Percentiles rank a stretch among this genome's conserved stretches.
These are phyloP conservation scores for Gnomoniopsis smithogilvyi DNA, from an alignment of 2,329 filamentous ascomycete genomes.

Conservation along the genomic window DNA sequence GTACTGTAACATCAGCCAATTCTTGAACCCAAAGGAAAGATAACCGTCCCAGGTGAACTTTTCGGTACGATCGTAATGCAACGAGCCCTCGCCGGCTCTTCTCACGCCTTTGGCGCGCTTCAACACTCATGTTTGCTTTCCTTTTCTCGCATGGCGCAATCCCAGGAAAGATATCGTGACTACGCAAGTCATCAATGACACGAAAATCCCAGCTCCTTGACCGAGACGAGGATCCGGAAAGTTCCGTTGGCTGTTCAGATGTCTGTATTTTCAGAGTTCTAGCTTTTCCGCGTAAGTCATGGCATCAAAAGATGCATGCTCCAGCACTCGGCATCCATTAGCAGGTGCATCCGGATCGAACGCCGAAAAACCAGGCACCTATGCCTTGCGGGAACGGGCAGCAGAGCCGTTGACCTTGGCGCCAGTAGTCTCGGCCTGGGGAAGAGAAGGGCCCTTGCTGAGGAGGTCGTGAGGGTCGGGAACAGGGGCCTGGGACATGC, in stretches of 20 bases:
- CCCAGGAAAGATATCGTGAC: not conserved
- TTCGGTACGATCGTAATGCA: slow-evolving; percentile 7
- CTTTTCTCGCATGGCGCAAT: not conserved
- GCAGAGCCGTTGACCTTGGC: slow-evolving; percentile 57
- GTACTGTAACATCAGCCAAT: not conserved
- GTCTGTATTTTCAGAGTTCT: not conserved
- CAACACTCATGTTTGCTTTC: not conserved
- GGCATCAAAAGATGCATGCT: not conserved
- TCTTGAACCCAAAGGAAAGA: not conserved
- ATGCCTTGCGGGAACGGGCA: slow-evolving; percentile 70
- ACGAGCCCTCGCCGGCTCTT: not conserved
- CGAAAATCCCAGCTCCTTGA: slow-evolving; percentile 3
- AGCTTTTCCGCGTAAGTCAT: not conserved
- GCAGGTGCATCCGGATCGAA: not conserved
- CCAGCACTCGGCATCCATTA: not conserved
- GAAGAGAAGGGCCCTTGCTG: slow-evolving; percentile 39
- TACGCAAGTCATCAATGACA: slow-evolving; percentile 9
- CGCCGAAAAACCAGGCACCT: slow-evolving; percentile 27
- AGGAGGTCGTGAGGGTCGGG: slow-evolving; percentile 80
- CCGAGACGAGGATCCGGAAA: not conserved
- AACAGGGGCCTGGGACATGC: slow-evolving; percentile 64
- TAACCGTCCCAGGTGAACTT: slow-evolving; percentile 10
- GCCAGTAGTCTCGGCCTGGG: slow-evolving; percentile 51
- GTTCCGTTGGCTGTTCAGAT: not conserved
- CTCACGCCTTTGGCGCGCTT: not conserved